Conservation (phyloP, 2,329 filamentous ascomycete species). For the Trichoderma brevicompactum region DNA sequence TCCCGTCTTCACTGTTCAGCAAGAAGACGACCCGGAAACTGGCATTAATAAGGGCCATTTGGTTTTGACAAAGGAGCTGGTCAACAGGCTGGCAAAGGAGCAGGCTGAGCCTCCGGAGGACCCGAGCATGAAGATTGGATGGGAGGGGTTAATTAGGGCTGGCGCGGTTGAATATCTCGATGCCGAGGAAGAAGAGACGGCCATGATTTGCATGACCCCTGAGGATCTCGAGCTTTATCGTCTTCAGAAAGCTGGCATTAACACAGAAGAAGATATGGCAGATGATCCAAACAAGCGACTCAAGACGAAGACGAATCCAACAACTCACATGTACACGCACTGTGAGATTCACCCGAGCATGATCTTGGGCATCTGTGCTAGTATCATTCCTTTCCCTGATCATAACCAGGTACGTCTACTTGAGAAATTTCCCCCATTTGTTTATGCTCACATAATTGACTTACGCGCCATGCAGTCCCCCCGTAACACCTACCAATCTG, state of each 20-base stretch:
- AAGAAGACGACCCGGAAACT: conserved; percentile 74
- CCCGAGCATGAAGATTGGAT: conserved; percentile 71
- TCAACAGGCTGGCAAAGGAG: conserved; percentile 73
- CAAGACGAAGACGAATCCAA: conserved; percentile 84
- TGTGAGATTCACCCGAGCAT: conserved; percentile 99
- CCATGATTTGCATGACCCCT: conserved; percentile 99
- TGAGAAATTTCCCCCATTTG: neutral
- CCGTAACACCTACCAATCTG: conserved; percentile 98
- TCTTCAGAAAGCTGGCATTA: conserved; percentile 68
- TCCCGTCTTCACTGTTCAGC: conserved; percentile 91
- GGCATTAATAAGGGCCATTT: conserved; percentile 67
- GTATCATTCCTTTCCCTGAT: conserved; percentile 99
- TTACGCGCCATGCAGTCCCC: conserved; percentile 69
- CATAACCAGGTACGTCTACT: conserved; percentile 77
- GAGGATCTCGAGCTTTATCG: conserved; percentile 86
- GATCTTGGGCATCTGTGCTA: conserved; percentile 97
- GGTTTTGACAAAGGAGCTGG: conserved; percentile 80
- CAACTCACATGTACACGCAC: conserved; percentile 92
- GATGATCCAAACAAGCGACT: conserved; percentile 81
- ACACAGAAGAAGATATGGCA: conserved; percentile 62
- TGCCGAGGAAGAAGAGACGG: conserved; percentile 96
- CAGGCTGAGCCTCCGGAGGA: conserved; percentile 69
- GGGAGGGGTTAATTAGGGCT: conserved; percentile 80
- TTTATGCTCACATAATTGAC: neutral
- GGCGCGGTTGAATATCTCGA: conserved; percentile 96